Conservation (phyloP, 805 yeast genomes). For the Torulaspora franciscae region DNA sequence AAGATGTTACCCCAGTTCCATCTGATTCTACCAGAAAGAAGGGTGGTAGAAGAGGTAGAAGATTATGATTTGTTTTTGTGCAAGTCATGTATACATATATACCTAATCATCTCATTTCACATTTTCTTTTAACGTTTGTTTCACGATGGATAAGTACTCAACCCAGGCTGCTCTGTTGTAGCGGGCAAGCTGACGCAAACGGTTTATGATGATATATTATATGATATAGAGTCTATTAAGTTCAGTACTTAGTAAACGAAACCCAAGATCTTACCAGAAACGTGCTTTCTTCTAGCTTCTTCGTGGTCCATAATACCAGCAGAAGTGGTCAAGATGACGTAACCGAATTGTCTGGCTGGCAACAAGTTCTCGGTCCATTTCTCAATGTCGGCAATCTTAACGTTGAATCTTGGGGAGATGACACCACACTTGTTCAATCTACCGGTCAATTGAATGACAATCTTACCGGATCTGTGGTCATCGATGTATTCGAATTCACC, state of each 20-base stretch:
- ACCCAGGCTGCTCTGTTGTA: too few relatives aligned
- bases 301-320: slow-evolving; percentile 99
- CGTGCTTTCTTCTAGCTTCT: slow-evolving; percentile 99
- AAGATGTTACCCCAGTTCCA: slow-evolving; percentile 99
- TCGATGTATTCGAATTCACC: slow-evolving; percentile 98
- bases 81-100: slow-evolving; percentile 2
- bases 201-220: slow-evolving; percentile 1
- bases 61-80: slow-evolving; percentile 54
- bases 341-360: slow-evolving; percentile 99
- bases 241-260: slow-evolving; percentile 71
- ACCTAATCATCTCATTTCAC: not conserved
- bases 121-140: not conserved
- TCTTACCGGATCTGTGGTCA: slow-evolving; percentile 98
- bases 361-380: slow-evolving; percentile 97
- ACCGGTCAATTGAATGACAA: slow-evolving; percentile 94
- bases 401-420: slow-evolving; percentile 97
- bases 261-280: slow-evolving; percentile 97
- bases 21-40: slow-evolving; percentile 99
- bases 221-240: slow-evolving; percentile 1
- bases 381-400: slow-evolving; percentile 90
- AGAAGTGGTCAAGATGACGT: slow-evolving; percentile 94
- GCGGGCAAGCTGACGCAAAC: not conserved
- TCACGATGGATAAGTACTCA: not conserved
- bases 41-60: slow-evolving; percentile 99
- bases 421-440: slow-evolving; percentile 99